Evolutionary conservation across 345 rosid species (phyloP), one percentile per base, ranked within the genome.

Genomic region (Lumnitzera racemosa): DNA sequence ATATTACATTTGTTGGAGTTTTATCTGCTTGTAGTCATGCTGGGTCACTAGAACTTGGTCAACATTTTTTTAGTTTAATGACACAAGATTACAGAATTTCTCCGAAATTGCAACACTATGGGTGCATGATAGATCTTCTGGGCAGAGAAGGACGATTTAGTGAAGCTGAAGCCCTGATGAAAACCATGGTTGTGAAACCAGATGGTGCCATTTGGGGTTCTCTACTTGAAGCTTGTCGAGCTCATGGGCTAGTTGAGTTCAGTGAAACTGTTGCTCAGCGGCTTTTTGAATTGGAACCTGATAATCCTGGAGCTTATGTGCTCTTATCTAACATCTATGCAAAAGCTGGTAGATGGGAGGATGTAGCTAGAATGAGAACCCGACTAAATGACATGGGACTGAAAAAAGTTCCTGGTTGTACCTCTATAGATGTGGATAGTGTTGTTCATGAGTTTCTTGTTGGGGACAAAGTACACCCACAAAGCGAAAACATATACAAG

Each of bases 261-360:
- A 90, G 80, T 5, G 97, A 87, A 74, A 61, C 56, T 15, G 73
- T 69, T 46, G 92, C 90, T 17, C 49, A 55, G 72, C 72, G 63
- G 12, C 84, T 85, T 56, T 75, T 81, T 24, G 70, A 83, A 62
- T 53, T 73, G 60, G 86, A 82, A 63, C 87, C 91, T 10, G 63
- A 81, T 20, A 84, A 81, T 58, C 67, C 87, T 0, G 90, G 91
- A 47, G 75, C 79, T 68, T 78, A 80, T 59, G 75, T 90, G 15
- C 90, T 90, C 53, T 65, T 90, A 61, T 90, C 90, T 15, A 90
- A 90, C 77, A 90, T 87, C 17, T 90, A 90, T 46, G 96, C 92
- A 23, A 53, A 74, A 66, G 89, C 82, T 60, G 86, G 87, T 29
- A 76, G 82, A 69, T 87, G 90, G 87, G 81, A 85, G 4, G 84